Conservation (phyloP, 2,329 filamentous ascomycete species). For the Juglanconis oblonga region DNA sequence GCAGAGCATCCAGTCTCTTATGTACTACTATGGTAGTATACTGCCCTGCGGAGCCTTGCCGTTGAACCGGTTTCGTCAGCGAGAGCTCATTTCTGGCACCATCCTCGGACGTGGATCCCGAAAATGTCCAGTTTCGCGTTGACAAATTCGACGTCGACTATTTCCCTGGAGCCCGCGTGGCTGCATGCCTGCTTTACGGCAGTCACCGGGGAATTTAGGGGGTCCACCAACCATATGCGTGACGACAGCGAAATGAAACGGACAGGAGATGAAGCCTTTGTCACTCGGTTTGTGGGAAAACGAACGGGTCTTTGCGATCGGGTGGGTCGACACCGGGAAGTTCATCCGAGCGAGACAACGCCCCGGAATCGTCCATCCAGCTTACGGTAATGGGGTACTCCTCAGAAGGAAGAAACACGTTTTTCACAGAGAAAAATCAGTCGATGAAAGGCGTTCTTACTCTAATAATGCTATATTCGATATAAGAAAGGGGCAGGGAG, state of each 20-base stretch:
- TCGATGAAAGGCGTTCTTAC: background rate
- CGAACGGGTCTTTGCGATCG: background rate
- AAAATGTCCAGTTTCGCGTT: background rate
- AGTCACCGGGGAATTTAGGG: background rate
- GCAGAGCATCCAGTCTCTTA: background rate
- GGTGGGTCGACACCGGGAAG: background rate
- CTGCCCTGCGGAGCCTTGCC: background rate
- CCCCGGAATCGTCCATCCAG: no score
- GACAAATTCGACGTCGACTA: no score
- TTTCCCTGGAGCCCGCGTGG: background rate
- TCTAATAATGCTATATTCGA: background rate
- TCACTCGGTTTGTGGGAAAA: background rate
- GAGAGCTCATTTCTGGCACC: background rate
- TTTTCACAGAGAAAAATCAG: background rate
- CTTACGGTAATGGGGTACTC: no score
- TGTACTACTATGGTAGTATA: background rate
- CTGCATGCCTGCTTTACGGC: background rate
- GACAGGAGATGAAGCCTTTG: background rate
- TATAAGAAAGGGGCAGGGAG: background rate
- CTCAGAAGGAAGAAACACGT: no score
- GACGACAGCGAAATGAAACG: slow-evolving; percentile 8
- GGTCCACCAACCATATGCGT: slow-evolving; percentile 8
- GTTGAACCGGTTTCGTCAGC: background rate
- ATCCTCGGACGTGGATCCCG: background rate
- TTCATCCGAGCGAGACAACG: background rate